Base-by-base conservation (phyloP, 2,329 filamentous ascomycete genomes). In the Paecilomyces sp. region DNA sequence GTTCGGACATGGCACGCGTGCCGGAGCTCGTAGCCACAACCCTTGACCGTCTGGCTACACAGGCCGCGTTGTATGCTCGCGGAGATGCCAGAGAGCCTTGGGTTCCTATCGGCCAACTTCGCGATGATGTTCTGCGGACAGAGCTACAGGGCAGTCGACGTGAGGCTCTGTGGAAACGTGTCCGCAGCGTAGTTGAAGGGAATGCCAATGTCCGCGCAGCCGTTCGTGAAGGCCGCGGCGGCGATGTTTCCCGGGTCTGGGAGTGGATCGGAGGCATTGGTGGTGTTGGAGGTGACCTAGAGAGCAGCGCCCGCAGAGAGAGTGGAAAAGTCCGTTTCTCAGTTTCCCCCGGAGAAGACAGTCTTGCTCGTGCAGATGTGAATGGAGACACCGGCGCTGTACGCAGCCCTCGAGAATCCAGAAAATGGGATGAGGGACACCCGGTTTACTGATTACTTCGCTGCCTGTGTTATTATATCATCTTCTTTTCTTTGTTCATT, bases 131-230 rank as follows among this genome's bases (percentile, higher is more conserved):
- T 2, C 80, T 99, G 47, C 83, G 93, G 22, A 85, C 88, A 30
- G 87, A 96, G 62, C 91, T 97, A 72, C 88, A 85, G 3, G 82
- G 92, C 22, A 81, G 82, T 8, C 85, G 92, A 67, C 83, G 94
- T 41, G 89, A 94, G 70, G 84, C 85, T 59, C 80, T 99, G 56
- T 99, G 95, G 94, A 83, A 86, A 64, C 85, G 86, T 56, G 94
- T 99, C 22, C 84, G 86, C 65, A 85, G 82, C 57, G 88, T 97
- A 57, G 92, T 99, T 0, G 94, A 99, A 76, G 87, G 88, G 74
- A 99, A 99, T 73, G 89, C 90, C 61, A 99, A 99, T 70, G 89
- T 99, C 15, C 84, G 94, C 51, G 90, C 76, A 76, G 92, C 83
- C 77, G 92, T 79, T 78, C 89, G 83, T 76, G 85, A 85, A 69